These are phyloP conservation scores for Elsinoe fawcettii DNA, from an alignment of 2,329 filamentous ascomycete species.

Conservation along the genomic window DNA sequence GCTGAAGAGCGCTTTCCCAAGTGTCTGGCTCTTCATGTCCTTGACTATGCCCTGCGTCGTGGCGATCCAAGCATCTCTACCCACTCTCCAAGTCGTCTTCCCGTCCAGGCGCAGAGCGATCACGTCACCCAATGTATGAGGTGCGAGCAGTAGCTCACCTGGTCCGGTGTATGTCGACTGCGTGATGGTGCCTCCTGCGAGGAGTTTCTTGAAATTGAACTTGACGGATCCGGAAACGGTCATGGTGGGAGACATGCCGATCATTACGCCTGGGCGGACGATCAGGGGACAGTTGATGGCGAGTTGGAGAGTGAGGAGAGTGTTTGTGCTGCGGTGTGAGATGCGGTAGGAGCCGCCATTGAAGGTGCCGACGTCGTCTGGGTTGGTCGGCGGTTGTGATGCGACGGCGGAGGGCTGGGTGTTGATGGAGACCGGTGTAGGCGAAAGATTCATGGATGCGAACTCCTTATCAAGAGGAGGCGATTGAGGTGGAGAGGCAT, in stretches of 20 bases:
- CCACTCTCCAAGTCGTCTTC: slow-evolving; percentile 71
- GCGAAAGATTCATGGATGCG: slow-evolving; percentile 32
- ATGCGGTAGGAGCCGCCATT: slow-evolving; percentile 93
- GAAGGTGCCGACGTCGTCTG: slow-evolving; percentile 88
- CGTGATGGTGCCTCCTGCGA: slow-evolving; percentile 70
- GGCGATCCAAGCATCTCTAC: slow-evolving; percentile 78
- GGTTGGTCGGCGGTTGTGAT: slow-evolving; percentile 52
- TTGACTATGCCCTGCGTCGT: slow-evolving; percentile 80
- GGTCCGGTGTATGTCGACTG: slow-evolving; percentile 79
- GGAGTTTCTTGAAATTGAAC: slow-evolving; percentile 85
- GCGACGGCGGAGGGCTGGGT: slow-evolving; percentile 28
- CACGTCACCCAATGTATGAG: slow-evolving; percentile 73
- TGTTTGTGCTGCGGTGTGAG: slow-evolving; percentile 85
- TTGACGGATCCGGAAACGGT: slow-evolving; percentile 75
- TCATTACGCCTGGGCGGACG: slow-evolving; percentile 81
- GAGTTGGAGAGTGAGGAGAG: slow-evolving; percentile 78
- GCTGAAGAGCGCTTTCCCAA: slow-evolving; percentile 87
- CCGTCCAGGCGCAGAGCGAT: slow-evolving; percentile 68
- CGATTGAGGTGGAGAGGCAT: slow-evolving; percentile 14
- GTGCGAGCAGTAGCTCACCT: slow-evolving; percentile 80
- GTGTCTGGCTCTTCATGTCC: slow-evolving; percentile 75
- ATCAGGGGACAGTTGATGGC: slow-evolving; percentile 79
- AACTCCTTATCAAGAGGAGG: slow-evolving; percentile 22
- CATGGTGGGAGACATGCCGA: slow-evolving; percentile 86
- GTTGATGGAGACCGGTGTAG: slow-evolving; percentile 21